Percentiles rank a stretch among this genome's conserved stretches.
These are phyloP conservation scores for Rhynchospora tenuis DNA, from an alignment of 176 grass and related monocot genomes.

Conservation along the genomic window DNA sequence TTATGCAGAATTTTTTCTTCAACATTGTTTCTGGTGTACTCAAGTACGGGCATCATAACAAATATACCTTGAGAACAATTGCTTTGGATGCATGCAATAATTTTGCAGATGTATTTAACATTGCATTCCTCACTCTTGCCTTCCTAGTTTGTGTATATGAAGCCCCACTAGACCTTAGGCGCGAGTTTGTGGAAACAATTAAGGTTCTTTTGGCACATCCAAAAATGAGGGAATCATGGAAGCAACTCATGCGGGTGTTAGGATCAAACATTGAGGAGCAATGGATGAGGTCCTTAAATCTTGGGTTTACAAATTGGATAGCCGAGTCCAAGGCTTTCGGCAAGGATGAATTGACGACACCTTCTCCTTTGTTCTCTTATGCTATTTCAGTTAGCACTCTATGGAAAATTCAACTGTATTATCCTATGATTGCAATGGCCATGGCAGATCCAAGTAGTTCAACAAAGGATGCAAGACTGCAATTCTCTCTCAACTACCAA, in stretches of 20 bases:
- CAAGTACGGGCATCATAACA: slow-evolving; percentile 38
- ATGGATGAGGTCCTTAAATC: slow-evolving; percentile 72
- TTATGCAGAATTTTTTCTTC: slow-evolving; percentile 21
- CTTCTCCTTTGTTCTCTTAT: slow-evolving; percentile 43
- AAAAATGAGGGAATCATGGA: slow-evolving; percentile 23
- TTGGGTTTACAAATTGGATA: slow-evolving; percentile 62
- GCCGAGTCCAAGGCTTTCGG: slow-evolving; percentile 26
- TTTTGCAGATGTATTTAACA: slow-evolving; percentile 30
- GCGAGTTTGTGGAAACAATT: slow-evolving; percentile 32
- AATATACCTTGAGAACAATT: slow-evolving; percentile 26
- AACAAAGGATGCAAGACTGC: slow-evolving; percentile 48
- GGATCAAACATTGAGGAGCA: slow-evolving; percentile 63
- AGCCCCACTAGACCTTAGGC: slow-evolving; percentile 26
- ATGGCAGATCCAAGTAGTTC: slow-evolving; percentile 27
- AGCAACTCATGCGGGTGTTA: slow-evolving; percentile 38
- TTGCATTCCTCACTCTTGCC: slow-evolving; percentile 43
- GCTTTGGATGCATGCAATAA: slow-evolving; percentile 27
- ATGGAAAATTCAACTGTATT: slow-evolving; percentile 77
- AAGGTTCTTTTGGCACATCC: slow-evolving; percentile 2
- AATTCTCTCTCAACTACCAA: slow-evolving; percentile 69
- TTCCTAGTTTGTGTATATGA: slow-evolving; percentile 67
- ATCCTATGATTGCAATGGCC: slow-evolving; percentile 56
- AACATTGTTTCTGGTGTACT: slow-evolving; percentile 45
- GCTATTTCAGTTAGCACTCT: slow-evolving; percentile 38
- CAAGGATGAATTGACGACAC: not conserved